Base-by-base conservation (phyloP, 1,139 yeast species). In the Casaregolazyma lundiana region DNA sequence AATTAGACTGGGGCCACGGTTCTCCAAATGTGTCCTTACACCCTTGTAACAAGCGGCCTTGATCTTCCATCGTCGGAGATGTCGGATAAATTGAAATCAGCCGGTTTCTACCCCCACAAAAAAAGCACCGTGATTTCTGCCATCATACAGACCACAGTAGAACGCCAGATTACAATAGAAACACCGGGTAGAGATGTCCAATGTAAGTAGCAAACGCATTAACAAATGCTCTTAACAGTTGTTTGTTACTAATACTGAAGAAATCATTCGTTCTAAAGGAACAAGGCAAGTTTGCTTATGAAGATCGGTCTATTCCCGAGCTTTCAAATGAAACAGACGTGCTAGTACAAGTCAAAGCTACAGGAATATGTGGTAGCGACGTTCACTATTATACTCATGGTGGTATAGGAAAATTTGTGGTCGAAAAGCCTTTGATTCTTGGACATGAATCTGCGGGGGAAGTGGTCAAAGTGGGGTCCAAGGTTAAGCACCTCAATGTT, bases 301-400 rank as follows among this genome's bases (percentile, higher is more conserved):
- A 84, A 66, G 74, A 79, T 45, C 76, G 80, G 53, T 82, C 84
- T 7, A 69, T 79, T 30, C 95, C 95, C 9, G 68, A 69, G 55
- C 69, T 84, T 52, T 60, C 62, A 7, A 81, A 80, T 52, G 81
- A 84, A 39, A 78, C 78, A 56, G 84, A 79, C 53, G 96, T 88
- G 39, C 76, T 84, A 56, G 78, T 88, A 21, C 81, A 81, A 46
- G 84, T 88, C 55, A 81, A 80, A 62, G 71, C 76, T 56, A 88
- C 96, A 0, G 96, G 96, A 43, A 81, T 88, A 52, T 88, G 96
- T 65, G 96, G 96, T 3, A 81, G 89, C 1, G 95, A 87, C 63
- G 84, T 86, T 52, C 95, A 87, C 61, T 88, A 83, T 71, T 86
- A 81, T 60, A 77, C 80, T 42, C 84, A 82, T 55, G 96, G 96